Evolutionary conservation across 306 rosid genomes (phyloP), one percentile per base, ranked within the genome.

Genomic region (Alnus rubra): DNA sequence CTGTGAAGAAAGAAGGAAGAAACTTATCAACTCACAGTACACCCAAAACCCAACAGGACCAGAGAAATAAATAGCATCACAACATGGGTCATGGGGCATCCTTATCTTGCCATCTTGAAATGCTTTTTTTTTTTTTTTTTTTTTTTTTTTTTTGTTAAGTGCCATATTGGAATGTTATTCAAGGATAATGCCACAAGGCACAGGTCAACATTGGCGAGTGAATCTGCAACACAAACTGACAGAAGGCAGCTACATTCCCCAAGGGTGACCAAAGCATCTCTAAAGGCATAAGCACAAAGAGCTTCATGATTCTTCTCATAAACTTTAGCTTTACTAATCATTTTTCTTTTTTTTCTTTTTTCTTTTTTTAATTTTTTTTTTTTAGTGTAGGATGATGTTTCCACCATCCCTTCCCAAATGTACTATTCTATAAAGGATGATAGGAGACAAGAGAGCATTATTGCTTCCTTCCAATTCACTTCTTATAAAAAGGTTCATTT

Each of bases 371-470:
- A n/a, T n/a, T 6, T 16, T 5, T 16, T 5, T 12, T 2, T 18
- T 2, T 23, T 23, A 23, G 28, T 23, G 28, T 13, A 6, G 71
- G 49, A 73, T 35, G 79, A 80, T 84, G 83, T 87, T 87, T 78
- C 86, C 82, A 62, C 78, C 49, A 4, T 68, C 45, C 72, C 75
- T 77, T 64, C 78, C n/a, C 78, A 45, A 45, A 7, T 30, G 10
- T 15, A 48, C 13, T 28, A 8, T 35, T 33, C 23, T 54, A 11
- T 10, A 75, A 81, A 81, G 35, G 31, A 74, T n/a, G 44, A 50
- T 10, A 37, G 59, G n/a, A 75, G 63, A 60, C 69, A 54, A 49
- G 63, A 72, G 8, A 73, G 60, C 78, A 74, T 74, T 39, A 79
- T 71, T 71, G 72, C 62, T 52, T 81, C 73, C 71, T 63, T 59